Conservation (phyloP, 176 grass and related monocot species). For the Oryza glumipatula region DNA sequence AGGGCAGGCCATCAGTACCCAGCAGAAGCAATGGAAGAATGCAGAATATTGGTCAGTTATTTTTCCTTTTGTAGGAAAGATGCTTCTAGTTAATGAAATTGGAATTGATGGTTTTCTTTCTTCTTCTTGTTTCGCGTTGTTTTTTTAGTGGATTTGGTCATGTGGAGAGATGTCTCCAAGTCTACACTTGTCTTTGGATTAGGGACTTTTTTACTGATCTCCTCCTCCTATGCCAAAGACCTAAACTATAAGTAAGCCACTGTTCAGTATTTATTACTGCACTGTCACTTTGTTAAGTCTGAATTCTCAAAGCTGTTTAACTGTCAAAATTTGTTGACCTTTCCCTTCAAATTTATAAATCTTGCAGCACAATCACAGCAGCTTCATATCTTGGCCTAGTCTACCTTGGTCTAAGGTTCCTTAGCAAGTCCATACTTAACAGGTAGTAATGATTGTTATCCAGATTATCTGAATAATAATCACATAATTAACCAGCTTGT, state of each 20-base stretch:
- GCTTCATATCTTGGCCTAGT: slow-evolving; percentile 81
- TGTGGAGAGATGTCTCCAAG: slow-evolving; percentile 97
- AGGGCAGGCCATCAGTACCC: slow-evolving; percentile 40
- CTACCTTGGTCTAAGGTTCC: slow-evolving; percentile 81
- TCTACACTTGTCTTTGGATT: slow-evolving; percentile 89
- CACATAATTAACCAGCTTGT: neutral
- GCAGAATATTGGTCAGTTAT: slow-evolving; percentile 81
- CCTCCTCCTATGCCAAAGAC: slow-evolving; percentile 85
- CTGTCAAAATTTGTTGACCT: neutral
- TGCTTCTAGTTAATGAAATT: neutral
- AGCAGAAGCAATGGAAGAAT: slow-evolving; percentile 60
- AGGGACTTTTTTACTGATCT: slow-evolving; percentile 86
- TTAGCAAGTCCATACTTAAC: slow-evolving; percentile 74
- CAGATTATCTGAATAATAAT: neutral
- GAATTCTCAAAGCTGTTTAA: neutral
- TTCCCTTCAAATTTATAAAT: slow-evolving; percentile 2
- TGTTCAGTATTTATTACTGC: neutral
- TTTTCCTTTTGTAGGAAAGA: neutral
- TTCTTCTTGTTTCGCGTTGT: neutral
- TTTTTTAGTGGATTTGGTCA: slow-evolving; percentile 87
- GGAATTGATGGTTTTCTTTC: neutral
- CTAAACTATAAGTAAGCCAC: slow-evolving; percentile 76
- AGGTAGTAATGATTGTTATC: slow-evolving; percentile 62
- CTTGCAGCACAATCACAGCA: slow-evolving; percentile 73
- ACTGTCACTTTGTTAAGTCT: neutral